Base-by-base conservation (phyloP, 805 yeast genomes). In the Lipomyces chichibuensis region DNA sequence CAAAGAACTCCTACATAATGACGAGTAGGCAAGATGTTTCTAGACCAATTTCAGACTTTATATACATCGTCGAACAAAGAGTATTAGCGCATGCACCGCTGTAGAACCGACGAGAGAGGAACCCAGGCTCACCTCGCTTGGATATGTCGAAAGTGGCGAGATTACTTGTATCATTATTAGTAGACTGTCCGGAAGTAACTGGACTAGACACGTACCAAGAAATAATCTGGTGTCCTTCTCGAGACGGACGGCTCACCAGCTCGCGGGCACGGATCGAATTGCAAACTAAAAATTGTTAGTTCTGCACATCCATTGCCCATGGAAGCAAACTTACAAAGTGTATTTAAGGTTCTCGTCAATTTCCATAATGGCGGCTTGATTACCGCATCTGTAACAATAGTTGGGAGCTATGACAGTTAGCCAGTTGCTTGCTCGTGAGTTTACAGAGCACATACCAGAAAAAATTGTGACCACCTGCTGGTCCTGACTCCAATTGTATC, bases 171-270 rank as follows among this genome's bases (percentile, higher is more conserved):
- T 17, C 23, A 17, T 8, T 43, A n/a, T 43, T 17, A 43, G 49
- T n/a, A 8, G 23, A 43, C 9, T 8, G 49, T n/a, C 20, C 49
- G 3, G 17, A 43, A 3, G 23, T 43, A 17, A 17, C 49, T 6
- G 23, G 1, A 17, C 8, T 43, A 43, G 23, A 8, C 46, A 35
- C 64, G 17, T 84, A 81, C 91, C 79, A 92, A 85, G 85, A 92
- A 92, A 79, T 92, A 92, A 79, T 92, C 97, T 8, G 98, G 98
- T 3, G 97, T 92, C 76, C 92, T 90, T 80, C 98, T 86, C 54
- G 96, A 89, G 35, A 92, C 97, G 2, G 96, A 89, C 64, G 98
- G 97, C 79, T 92, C 97, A 62, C 97, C 98, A n/a, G 97, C 97
- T 81, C 97, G 87, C 65, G 92, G 91, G 55, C 92, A 87, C 60